Base-by-base conservation (phyloP, 257 asterid species). In the Solanum clarkiae region DNA sequence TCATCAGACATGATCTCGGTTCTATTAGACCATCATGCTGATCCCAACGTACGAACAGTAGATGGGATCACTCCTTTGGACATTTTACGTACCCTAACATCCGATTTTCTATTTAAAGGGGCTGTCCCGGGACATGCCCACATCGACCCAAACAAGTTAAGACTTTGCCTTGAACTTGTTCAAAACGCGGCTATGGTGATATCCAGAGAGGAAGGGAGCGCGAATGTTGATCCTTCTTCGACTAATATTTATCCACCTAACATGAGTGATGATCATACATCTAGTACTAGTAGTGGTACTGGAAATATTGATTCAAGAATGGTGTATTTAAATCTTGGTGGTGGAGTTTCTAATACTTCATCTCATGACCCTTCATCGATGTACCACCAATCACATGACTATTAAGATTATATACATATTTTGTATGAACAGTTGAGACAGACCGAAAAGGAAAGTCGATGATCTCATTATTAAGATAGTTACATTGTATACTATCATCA, bases 1-100 rank as follows among this genome's bases (percentile, higher is more conserved):
- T 96, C 99, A 1, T 98, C 99, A 13, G 99, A 96, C 87, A 96
- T 96, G 99, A 98, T 96, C 54, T 96, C 99, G 3, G 99, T 96
- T 47, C 90, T 96, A 12, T 92, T 96, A 7, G 99, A 96, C 90
- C 99, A 96, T 88, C 99, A 96, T 77, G 99, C 99, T 6, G 98
- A 96, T 56, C 99, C 99, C 1, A 93, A 92, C 20, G 98, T 93
- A 8, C 86, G 99, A 12, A 94, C 97, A 3, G 90, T 94, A 0
- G 98, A 94, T 20, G 98, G 98, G 14, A 66, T 94, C 45, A 96
- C 98, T 3, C 99, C 99, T 1, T 82, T 94, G 40, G 99, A 94
- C 22, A 92, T 94, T 2, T 92, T 96, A 14, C 89, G 98, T 89
- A 94, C 98, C 95, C 97, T 96, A 88, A 96, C 99, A 1, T 96